Evolutionary conservation across 495 filamentous ascomycete genomes (phyloP).

Genomic region (Aspergillus funiculosus): DNA sequence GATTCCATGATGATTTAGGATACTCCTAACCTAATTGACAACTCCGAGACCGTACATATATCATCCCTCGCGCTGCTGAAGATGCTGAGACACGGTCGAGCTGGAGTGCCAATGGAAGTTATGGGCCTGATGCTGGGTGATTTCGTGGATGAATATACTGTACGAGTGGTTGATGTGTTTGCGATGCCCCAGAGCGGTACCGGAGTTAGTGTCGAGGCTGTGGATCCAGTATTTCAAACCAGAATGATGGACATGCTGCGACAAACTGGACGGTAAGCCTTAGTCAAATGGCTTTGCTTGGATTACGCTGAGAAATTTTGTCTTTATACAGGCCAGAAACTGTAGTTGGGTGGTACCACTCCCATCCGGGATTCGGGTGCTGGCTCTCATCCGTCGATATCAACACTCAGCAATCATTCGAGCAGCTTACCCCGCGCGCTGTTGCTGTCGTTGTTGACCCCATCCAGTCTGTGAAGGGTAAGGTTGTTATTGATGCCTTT

Average conservation of each 20-base stretch:
- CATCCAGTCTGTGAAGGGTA: slow-evolving; percentile 98
- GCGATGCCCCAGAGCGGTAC: slow-evolving; percentile 99
- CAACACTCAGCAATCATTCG: slow-evolving; percentile 98
- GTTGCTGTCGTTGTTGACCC: slow-evolving; percentile 97
- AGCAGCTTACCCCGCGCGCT: slow-evolving; percentile 90
- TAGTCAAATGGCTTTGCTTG: neutral
- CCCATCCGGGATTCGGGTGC: slow-evolving; percentile 97
- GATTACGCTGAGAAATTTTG: neutral
- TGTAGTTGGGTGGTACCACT: slow-evolving; percentile 99
- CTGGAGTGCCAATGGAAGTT: slow-evolving; percentile 98
- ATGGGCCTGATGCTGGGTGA: slow-evolving; percentile 99
- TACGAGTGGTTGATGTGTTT: slow-evolving; percentile 95
- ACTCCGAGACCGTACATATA: slow-evolving; percentile 99
- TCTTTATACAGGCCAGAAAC: slow-evolving; percentile 67
- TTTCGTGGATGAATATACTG: slow-evolving; percentile 98
- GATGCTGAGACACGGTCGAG: slow-evolving; percentile 95
- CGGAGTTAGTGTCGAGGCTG: slow-evolving; percentile 95
- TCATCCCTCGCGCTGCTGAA: slow-evolving; percentile 95
- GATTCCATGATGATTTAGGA: slow-evolving; percentile 50
- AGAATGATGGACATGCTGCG: slow-evolving; percentile 99
- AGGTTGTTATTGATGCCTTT: slow-evolving; percentile 99
- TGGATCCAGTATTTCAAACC: slow-evolving; percentile 96
- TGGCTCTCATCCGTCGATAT: slow-evolving; percentile 99
- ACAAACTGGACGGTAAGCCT: slow-evolving; percentile 84
- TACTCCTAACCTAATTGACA: slow-evolving; percentile 84